phyloP scores from a whole-genome alignment of 345 rosid genomes.

The Odontarrhena argentea region DNA sequence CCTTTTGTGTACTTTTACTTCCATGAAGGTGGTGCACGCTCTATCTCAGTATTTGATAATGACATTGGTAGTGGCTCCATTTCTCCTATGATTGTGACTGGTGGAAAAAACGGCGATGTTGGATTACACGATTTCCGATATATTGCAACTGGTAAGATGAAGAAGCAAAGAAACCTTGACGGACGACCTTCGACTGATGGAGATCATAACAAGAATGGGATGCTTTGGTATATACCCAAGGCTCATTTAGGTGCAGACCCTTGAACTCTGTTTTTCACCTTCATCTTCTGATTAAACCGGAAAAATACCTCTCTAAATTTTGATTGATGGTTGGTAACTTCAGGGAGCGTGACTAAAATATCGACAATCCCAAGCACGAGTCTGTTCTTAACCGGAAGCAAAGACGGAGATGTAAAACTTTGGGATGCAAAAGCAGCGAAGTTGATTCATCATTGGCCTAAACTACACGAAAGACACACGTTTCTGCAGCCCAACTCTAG shows the following conservation, averaged over 20 bases:
- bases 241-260: conserved; percentile 75
- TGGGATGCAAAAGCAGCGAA: conserved; percentile 93
- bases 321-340: conserved; percentile 22
- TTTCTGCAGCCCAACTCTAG: conserved; percentile 79
- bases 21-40: conserved; percentile 82
- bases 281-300: neutral
- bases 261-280: conserved; percentile 8
- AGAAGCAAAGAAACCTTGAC: conserved; percentile 57
- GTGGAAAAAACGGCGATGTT: conserved; percentile 89
- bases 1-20: conserved; percentile 3
- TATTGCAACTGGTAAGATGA: conserved; percentile 83
- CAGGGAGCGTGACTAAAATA: conserved; percentile 89
- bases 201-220: conserved; percentile 67
- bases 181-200: conserved; percentile 46
- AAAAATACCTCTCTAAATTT: neutral
- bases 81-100: conserved; percentile 89
- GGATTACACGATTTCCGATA: conserved; percentile 93
- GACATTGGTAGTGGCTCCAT: conserved; percentile 86
- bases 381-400: conserved; percentile 91
- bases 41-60: conserved; percentile 85
- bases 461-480: conserved; percentile 86
- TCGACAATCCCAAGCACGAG: conserved; percentile 76
- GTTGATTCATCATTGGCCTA: conserved; percentile 82
- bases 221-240: conserved; percentile 98
- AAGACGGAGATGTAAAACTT: conserved; percentile 96